phyloP scores from a whole-genome alignment of 108 stramenopile genomes.

The Nitzschia putrida region DNA sequence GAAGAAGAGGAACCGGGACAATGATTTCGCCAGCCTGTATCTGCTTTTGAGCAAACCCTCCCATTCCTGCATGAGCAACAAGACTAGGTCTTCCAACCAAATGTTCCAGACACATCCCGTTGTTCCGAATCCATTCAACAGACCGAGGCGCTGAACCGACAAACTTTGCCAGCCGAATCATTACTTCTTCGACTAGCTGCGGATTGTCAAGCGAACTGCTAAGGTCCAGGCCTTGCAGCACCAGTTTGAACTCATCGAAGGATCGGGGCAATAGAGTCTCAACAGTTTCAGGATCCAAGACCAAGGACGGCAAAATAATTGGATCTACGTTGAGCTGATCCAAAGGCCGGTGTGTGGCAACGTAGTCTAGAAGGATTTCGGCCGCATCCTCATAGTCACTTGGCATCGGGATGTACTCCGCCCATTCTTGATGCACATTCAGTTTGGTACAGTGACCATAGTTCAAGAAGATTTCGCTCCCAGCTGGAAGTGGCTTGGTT shows the following conservation, averaged over 20 bases:
- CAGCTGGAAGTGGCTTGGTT: slow-evolving; percentile 3
- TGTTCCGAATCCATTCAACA: slow-evolving; percentile 41
- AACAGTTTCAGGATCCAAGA: background rate
- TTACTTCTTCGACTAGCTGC: background rate
- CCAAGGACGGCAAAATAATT: background rate
- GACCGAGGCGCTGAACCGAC: slow-evolving; percentile 19
- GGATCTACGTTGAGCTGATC: background rate
- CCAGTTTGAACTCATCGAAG: background rate
- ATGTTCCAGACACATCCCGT: slow-evolving; percentile 50
- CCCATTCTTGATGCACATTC: background rate
- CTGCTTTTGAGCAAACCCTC: slow-evolving; percentile 63
- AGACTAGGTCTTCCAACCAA: slow-evolving; percentile 47
- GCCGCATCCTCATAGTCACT: background rate
- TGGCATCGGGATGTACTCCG: slow-evolving; percentile 2
- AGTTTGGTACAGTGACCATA: background rate
- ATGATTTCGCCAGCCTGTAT: slow-evolving; percentile 38
- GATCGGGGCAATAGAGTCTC: background rate
- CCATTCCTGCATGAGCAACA: slow-evolving; percentile 66
- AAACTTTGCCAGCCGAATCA: background rate
- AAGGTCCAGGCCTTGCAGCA: background rate
- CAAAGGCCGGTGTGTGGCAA: background rate
- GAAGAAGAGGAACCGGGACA: slow-evolving; percentile 35
- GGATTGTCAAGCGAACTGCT: background rate
- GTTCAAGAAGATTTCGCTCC: slow-evolving; percentile 33
- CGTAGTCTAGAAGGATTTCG: background rate